These are phyloP conservation scores for Mycena capillaripes DNA, from an alignment of 768 basidiomycete genomes.

Conservation along the genomic window DNA sequence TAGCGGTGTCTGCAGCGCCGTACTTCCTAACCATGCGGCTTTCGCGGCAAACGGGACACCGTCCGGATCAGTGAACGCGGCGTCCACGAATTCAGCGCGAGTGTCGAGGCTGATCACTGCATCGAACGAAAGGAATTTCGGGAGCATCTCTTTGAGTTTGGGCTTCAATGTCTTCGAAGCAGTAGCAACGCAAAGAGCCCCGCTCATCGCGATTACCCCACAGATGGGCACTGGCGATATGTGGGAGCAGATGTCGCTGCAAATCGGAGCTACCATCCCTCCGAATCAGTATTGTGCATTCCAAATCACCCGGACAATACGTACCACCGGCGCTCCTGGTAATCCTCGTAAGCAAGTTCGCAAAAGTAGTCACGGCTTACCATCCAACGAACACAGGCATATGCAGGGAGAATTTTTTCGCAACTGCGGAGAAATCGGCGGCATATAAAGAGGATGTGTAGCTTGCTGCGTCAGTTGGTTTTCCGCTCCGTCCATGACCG, in stretches of 20 bases:
- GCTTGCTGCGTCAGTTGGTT: constrained; percentile 14
- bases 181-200: constrained; percentile 18
- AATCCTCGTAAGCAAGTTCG: neutral
- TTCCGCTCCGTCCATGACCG: constrained; percentile 36
- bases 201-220: constrained; percentile 28
- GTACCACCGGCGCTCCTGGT: constrained; percentile 30
- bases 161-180: constrained; percentile 23
- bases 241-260: constrained; percentile 31
- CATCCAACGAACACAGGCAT: constrained; percentile 36
- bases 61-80: constrained; percentile 14
- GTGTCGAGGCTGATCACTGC: constrained; percentile 15
- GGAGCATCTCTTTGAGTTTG: neutral
- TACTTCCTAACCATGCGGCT: constrained; percentile 28
- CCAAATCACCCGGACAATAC: neutral
- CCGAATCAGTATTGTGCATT: neutral
- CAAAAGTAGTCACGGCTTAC: constrained; percentile 2
- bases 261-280: constrained; percentile 3
- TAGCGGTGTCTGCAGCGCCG: constrained; percentile 5
- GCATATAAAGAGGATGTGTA: constrained; percentile 33
- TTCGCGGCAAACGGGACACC: constrained; percentile 20
- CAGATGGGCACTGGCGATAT: constrained; percentile 31
- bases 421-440: constrained; percentile 35
- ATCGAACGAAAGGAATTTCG: constrained; percentile 17
- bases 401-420: constrained; percentile 18
- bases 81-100: constrained; percentile 26